phyloP scores from a whole-genome alignment of 1,139 yeast species.

The Meyerozyma athensensis region DNA sequence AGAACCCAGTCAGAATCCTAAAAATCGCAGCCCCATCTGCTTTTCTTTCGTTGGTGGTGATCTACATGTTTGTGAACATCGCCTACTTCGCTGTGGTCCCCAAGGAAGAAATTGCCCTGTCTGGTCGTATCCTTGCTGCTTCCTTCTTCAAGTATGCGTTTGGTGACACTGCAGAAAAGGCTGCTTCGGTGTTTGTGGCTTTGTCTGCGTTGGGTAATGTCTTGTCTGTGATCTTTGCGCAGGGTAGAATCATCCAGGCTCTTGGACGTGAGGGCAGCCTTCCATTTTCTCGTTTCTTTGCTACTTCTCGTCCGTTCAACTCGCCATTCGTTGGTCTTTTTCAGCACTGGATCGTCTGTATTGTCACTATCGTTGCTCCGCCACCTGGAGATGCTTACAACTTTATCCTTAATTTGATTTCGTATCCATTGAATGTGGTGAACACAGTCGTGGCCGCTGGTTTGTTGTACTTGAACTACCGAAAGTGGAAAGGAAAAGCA shows the following conservation, averaged over 20 bases:
- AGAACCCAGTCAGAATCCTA: conserved; percentile 43
- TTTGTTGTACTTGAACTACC: conserved; percentile 39
- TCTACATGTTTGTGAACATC: conserved; percentile 60
- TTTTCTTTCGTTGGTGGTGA: conserved; percentile 58
- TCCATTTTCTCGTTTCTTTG: conserved; percentile 44
- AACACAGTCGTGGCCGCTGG: conserved; percentile 45
- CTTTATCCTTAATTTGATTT: conserved; percentile 44
- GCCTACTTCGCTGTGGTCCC: conserved; percentile 58
- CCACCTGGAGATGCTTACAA: conserved; percentile 50
- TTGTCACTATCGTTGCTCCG: conserved; percentile 44
- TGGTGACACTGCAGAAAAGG: conserved; percentile 42
- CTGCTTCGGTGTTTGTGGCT: conserved; percentile 47
- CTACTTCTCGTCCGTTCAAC: conserved; percentile 39
- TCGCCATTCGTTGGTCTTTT: conserved; percentile 54
- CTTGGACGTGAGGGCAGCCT: conserved; percentile 47
- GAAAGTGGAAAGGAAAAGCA: conserved; percentile 44
- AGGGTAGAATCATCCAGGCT: conserved; percentile 46
- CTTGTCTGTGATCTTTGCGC: conserved; percentile 44
- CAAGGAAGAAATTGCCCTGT: conserved; percentile 35
- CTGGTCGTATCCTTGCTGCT: conserved; percentile 46
- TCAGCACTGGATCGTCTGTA: conserved; percentile 53
- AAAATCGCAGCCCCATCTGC: conserved; percentile 44
- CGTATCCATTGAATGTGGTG: conserved; percentile 48
- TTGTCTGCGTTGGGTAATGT: conserved; percentile 48
- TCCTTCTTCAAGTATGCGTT: conserved; percentile 43